phyloP scores from a whole-genome alignment of 2,329 filamentous ascomycete species.

The Pseudocercospora vitis region DNA sequence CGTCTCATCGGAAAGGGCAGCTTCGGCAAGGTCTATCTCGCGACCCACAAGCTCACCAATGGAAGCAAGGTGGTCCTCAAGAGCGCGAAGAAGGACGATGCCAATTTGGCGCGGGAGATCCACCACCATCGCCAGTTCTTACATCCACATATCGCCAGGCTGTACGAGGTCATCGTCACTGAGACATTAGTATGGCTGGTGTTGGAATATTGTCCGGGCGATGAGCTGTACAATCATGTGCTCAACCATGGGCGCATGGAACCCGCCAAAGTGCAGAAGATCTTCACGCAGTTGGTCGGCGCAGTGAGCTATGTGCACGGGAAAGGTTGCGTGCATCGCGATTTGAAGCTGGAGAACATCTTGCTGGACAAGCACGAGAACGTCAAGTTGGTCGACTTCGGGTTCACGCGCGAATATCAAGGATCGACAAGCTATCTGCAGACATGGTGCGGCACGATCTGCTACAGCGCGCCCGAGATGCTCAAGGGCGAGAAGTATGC shows the following conservation, averaged over 20 bases:
- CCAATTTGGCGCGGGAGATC: constrained; percentile 94
- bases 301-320: constrained; percentile 93
- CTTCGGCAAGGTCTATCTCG: constrained; percentile 97
- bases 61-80: constrained; percentile 99
- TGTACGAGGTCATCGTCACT: constrained; percentile 98
- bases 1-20: constrained; percentile 94
- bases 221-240: constrained; percentile 96
- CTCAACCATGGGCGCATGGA: constrained; percentile 82
- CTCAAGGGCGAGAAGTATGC: constrained; percentile 97
- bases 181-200: constrained; percentile 94
- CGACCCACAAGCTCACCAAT: constrained; percentile 95
- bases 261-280: constrained; percentile 85
- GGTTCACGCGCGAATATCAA: constrained; percentile 96
- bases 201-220: constrained; percentile 92
- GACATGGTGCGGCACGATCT: constrained; percentile 96
- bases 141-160: constrained; percentile 91
- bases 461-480: constrained; percentile 98
- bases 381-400: constrained; percentile 96
- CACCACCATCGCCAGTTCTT: constrained; percentile 98
- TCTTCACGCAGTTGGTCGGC: constrained; percentile 92
- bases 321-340: constrained; percentile 93
- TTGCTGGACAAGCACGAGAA: constrained; percentile 95
- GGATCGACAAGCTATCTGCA: constrained; percentile 91
- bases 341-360: constrained; percentile 95
- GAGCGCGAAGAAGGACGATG: constrained; percentile 92